These are phyloP conservation scores for Conidiobolus incongruus DNA, from an alignment of 371 early-diverging fungal species.

Conservation along the genomic window DNA sequence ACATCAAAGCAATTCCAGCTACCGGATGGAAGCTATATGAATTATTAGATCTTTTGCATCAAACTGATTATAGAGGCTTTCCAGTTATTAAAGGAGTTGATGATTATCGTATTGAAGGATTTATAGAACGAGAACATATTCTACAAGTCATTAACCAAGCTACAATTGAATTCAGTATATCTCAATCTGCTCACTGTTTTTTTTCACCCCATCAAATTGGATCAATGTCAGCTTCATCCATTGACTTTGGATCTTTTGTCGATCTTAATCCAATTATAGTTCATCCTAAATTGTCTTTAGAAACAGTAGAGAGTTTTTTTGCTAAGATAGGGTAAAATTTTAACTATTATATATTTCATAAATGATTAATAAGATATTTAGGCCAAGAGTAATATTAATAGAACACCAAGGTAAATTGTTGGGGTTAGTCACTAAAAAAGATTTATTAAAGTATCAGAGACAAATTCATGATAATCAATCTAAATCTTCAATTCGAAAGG, in stretches of 20 bases:
- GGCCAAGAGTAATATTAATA: constrained; percentile 50
- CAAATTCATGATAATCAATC: background rate
- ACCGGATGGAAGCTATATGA: constrained; percentile 17
- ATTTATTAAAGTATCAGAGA: constrained; percentile 30
- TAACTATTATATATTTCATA: background rate
- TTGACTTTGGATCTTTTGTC: constrained; percentile 52
- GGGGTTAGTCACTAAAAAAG: constrained; percentile 59
- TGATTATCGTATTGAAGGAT: constrained; percentile 54
- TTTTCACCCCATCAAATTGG: constrained; percentile 11
- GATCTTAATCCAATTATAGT: constrained; percentile 73
- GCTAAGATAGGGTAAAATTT: constrained; percentile 51
- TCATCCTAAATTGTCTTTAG: constrained; percentile 51
- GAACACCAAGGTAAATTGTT: constrained; percentile 37
- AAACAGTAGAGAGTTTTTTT: constrained; percentile 77
- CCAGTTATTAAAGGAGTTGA: constrained; percentile 53
- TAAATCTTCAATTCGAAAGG: no score
- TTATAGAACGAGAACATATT: constrained; percentile 54
- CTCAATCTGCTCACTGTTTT: constrained; percentile 24
- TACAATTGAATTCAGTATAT: background rate
- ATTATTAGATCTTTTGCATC: constrained; percentile 20
- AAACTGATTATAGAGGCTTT: constrained; percentile 44
- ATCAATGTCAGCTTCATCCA: constrained; percentile 13
- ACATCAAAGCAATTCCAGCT: constrained; percentile 27
- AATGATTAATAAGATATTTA: constrained; percentile 5
- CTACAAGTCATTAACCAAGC: constrained; percentile 22